Conservation (phyloP, 192 early-diverging fungal species). For the Funneliformis geosporum region DNA sequence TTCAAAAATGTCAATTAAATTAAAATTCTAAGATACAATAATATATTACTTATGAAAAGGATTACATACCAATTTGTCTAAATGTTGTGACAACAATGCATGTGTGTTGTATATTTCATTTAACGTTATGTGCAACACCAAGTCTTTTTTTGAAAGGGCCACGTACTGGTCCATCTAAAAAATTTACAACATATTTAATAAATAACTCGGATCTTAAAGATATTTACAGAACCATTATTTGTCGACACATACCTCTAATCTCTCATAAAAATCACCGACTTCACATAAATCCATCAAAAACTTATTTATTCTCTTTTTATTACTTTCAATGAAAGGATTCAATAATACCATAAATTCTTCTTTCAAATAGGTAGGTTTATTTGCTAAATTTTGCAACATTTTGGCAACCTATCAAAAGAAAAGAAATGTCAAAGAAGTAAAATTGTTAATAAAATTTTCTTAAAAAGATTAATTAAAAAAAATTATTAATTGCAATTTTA, state of each 20-base stretch:
- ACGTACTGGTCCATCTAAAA: constrained; percentile 93
- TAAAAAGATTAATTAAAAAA: not conserved
- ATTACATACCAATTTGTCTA: constrained; percentile 62
- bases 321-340: constrained; percentile 87
- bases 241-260: constrained; percentile 62
- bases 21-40: not conserved
- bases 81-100: constrained; percentile 76
- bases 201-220: not conserved
- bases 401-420: constrained; percentile 71
- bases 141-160: constrained; percentile 90
- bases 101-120: constrained; percentile 97
- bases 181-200: not conserved
- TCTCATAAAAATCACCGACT: constrained; percentile 93
- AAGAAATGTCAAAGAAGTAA: not conserved
- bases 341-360: constrained; percentile 90
- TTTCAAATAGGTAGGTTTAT: constrained; percentile 89
- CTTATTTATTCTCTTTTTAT: constrained; percentile 80
- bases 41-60: not conserved
- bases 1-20: not conserved
- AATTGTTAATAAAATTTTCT: not conserved
- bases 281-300: constrained; percentile 94
- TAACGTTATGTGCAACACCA: constrained; percentile 83
- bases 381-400: constrained; percentile 92
- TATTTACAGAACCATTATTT: not conserved
- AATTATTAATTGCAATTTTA: not conserved